Conservation (phyloP, 345 rosid species). For the Citrus sinensis region DNA sequence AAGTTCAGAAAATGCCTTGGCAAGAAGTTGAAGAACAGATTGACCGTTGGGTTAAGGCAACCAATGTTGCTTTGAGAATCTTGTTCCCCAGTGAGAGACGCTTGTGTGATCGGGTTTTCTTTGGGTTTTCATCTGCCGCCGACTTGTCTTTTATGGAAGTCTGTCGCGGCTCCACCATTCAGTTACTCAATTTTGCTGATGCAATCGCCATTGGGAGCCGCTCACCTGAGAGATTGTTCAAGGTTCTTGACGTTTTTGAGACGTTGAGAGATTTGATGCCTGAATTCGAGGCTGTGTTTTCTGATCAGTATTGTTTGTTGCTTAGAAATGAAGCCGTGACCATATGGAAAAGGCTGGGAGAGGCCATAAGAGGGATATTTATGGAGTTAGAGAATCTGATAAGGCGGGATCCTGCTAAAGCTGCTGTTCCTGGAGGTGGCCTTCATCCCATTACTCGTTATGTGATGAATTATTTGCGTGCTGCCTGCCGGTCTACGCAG, state of each 20-base stretch:
- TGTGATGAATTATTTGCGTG: constrained; percentile 84
- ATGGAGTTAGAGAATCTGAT: constrained; percentile 94
- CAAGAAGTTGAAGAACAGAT: constrained; percentile 76
- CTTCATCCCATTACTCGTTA: constrained; percentile 88
- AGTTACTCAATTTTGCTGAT: constrained; percentile 70
- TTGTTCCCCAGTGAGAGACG: constrained; percentile 93
- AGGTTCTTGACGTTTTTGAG: constrained; percentile 82
- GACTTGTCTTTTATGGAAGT: constrained; percentile 94
- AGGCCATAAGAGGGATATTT: constrained; percentile 73
- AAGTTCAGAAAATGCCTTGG: constrained; percentile 79
- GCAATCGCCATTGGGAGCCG: constrained; percentile 73
- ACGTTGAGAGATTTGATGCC: constrained; percentile 78
- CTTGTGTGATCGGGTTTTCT: constrained; percentile 82
- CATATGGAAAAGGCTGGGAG: constrained; percentile 78
- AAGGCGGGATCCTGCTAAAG: constrained; percentile 79
- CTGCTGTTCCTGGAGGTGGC: constrained; percentile 80
- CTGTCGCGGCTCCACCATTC: constrained; percentile 73
- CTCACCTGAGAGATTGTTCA: constrained; percentile 84
- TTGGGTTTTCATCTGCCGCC: constrained; percentile 60
- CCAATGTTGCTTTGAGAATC: constrained; percentile 64
- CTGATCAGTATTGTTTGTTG: constrained; percentile 68
- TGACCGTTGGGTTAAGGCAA: constrained; percentile 84
- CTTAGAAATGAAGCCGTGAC: constrained; percentile 70
- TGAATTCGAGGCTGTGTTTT: constrained; percentile 61
- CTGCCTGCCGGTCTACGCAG: constrained; percentile 71